Evolutionary conservation across 805 yeast species (phyloP).

Genomic region (Hyphopichia homilentoma): DNA sequence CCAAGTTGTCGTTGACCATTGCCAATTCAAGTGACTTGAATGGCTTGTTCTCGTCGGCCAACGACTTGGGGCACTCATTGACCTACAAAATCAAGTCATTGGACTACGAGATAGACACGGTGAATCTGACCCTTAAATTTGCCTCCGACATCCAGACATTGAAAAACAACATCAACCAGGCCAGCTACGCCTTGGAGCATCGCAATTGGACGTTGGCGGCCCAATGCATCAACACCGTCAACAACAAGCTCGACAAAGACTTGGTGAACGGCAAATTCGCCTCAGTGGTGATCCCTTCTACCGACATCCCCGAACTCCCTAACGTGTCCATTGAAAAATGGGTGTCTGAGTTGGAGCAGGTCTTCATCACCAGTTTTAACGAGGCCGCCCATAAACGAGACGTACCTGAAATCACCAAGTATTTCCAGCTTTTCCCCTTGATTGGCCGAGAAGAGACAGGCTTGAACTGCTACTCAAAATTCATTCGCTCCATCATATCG

Average conservation of each 20-base stretch:
- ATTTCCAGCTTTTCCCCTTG: slow-evolving; percentile 84
- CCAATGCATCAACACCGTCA: slow-evolving; percentile 46
- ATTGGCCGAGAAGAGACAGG: slow-evolving; percentile 73
- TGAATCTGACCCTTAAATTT: slow-evolving; percentile 57
- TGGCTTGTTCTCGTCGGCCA: slow-evolving; percentile 54
- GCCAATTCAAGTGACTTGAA: slow-evolving; percentile 54
- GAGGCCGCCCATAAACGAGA: slow-evolving; percentile 65
- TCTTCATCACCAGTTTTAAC: slow-evolving; percentile 62
- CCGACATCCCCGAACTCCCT: slow-evolving; percentile 83
- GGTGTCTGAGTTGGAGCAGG: slow-evolving; percentile 51
- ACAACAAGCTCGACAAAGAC: slow-evolving; percentile 46
- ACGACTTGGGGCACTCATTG: slow-evolving; percentile 60
- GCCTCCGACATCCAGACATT: slow-evolving; percentile 65
- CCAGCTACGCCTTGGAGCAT: slow-evolving; percentile 64
- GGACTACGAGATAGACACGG: slow-evolving; percentile 67
- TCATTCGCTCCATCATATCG: slow-evolving; percentile 80
- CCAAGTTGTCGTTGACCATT: slow-evolving; percentile 61
- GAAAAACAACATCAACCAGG: slow-evolving; percentile 60
- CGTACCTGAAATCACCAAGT: slow-evolving; percentile 68
- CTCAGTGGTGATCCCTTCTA: slow-evolving; percentile 76
- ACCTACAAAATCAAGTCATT: slow-evolving; percentile 66
- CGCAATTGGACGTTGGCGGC: slow-evolving; percentile 80
- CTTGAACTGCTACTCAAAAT: slow-evolving; percentile 74
- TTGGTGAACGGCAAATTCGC: slow-evolving; percentile 66
- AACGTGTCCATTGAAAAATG: slow-evolving; percentile 51